Conservation (phyloP, 2,329 filamentous ascomycete species). For the Calonectria leucothoes region DNA sequence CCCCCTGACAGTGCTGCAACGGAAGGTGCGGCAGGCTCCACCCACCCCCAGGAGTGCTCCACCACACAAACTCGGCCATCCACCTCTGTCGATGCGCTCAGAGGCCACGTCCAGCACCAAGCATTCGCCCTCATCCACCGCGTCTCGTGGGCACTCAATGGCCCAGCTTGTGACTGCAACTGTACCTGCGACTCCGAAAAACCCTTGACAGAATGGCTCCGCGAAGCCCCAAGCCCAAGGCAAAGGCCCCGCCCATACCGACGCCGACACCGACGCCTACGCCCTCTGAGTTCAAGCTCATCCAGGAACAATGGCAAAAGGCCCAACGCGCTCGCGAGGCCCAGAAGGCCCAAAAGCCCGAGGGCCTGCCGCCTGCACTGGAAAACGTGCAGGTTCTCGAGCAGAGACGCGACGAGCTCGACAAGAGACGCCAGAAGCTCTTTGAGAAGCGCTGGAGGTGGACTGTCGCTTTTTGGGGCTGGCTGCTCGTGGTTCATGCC, state of each 20-base stretch:
- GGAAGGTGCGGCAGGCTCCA: conserved; percentile 20
- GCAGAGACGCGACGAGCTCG: conserved; percentile 58
- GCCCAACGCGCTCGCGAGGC: conserved; percentile 63
- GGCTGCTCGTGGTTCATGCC: conserved; percentile 79
- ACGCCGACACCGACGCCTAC: neutral
- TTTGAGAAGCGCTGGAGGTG: conserved; percentile 67
- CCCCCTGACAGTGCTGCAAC: conserved; percentile 1
- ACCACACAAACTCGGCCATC: conserved; percentile 37
- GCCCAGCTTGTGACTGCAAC: conserved; percentile 30
- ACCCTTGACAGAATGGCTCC: conserved; percentile 41
- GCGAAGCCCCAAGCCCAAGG: conserved; percentile 41
- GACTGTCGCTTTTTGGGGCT: conserved; percentile 75
- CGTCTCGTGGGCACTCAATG: conserved; percentile 40
- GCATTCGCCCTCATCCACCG: conserved; percentile 23
- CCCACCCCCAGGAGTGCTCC: conserved; percentile 29
- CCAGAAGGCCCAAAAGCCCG: conserved; percentile 48
- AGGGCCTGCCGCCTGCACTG: conserved; percentile 46
- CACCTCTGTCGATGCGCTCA: conserved; percentile 29
- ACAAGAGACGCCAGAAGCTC: conserved; percentile 58
- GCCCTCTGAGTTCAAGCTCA: conserved; percentile 61
- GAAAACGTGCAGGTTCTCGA: conserved; percentile 54
- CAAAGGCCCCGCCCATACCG: conserved; percentile 28
- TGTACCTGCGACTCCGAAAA: conserved; percentile 26
- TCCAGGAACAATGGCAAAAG: conserved; percentile 64
- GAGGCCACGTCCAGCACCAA: conserved; percentile 29